Evolutionary conservation across 2,329 filamentous ascomycete genomes (phyloP).

Genomic region (Apiospora pterosperma): DNA sequence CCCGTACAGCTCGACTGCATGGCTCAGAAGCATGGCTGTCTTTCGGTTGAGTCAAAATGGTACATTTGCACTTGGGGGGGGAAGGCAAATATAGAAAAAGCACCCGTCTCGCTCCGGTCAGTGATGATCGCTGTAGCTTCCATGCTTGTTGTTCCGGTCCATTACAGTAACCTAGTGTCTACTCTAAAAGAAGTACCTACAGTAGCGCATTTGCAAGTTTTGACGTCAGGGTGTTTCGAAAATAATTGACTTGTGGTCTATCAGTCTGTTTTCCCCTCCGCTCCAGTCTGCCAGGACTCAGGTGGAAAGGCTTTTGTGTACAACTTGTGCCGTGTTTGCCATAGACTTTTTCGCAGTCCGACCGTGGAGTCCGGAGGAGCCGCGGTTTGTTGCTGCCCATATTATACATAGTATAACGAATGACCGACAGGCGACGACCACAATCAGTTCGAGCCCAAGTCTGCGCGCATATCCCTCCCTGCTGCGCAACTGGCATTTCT

Average conservation of each 20-base stretch:
- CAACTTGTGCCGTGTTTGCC: background rate
- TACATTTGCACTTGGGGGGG: background rate
- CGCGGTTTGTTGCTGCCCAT: background rate
- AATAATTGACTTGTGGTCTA: background rate
- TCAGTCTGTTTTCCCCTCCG: background rate
- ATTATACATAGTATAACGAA: background rate
- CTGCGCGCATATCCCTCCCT: background rate
- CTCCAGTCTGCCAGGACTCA: background rate
- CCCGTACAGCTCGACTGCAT: too few relatives aligned
- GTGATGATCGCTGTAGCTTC: background rate
- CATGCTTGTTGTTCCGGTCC: background rate
- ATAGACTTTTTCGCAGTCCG: background rate
- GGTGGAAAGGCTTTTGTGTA: background rate
- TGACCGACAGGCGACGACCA: background rate
- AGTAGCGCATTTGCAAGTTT: background rate
- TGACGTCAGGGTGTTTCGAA: constrained; percentile 2
- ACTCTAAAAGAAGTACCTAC: background rate
- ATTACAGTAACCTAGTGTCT: too few relatives aligned
- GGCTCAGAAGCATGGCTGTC: too few relatives aligned
- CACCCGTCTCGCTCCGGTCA: background rate
- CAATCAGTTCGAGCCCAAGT: background rate
- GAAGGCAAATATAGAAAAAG: too few relatives aligned
- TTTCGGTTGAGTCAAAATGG: too few relatives aligned
- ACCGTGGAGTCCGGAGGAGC: background rate
- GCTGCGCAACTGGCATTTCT: background rate